Conservation (phyloP, 2,329 filamentous ascomycete species). For the Claviceps fusiformis region DNA sequence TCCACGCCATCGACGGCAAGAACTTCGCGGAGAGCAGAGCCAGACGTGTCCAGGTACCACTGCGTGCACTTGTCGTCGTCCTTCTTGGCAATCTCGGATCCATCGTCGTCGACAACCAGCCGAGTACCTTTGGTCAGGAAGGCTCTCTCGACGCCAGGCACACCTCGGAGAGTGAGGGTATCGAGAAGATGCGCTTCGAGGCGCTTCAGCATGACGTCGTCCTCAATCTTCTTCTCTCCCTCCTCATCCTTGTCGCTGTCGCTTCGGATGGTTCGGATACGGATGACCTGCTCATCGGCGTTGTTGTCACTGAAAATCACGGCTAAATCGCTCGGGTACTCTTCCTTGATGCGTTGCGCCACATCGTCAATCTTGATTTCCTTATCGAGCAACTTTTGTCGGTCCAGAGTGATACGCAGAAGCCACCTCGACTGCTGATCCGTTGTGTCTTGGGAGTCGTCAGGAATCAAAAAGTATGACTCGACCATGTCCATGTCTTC, state of each 20-base stretch:
- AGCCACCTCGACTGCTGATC: slow-evolving; percentile 88
- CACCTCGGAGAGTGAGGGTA: slow-evolving; percentile 79
- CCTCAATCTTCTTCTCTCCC: slow-evolving; percentile 48
- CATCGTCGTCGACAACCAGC: slow-evolving; percentile 54
- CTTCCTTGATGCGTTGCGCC: slow-evolving; percentile 74
- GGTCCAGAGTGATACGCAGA: slow-evolving; percentile 81
- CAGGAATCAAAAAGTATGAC: slow-evolving; percentile 89
- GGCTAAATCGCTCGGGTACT: slow-evolving; percentile 72
- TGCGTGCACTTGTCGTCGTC: slow-evolving; percentile 66
- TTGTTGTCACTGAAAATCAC: slow-evolving; percentile 98
- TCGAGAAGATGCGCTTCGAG: slow-evolving; percentile 86
- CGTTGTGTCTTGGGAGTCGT: slow-evolving; percentile 48
- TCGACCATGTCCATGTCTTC: slow-evolving; percentile 90
- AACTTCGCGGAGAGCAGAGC: slow-evolving; percentile 74
- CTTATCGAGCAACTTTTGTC: slow-evolving; percentile 92
- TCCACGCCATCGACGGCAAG: slow-evolving; percentile 82
- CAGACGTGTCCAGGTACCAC: slow-evolving; percentile 92
- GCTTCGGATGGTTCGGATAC: slow-evolving; percentile 65
- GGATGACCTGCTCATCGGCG: slow-evolving; percentile 86
- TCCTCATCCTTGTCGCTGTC: slow-evolving; percentile 63
- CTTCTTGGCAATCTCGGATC: slow-evolving; percentile 61
- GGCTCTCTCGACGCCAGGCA: slow-evolving; percentile 74
- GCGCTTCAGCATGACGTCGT: slow-evolving; percentile 86
- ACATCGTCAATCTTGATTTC: slow-evolving; percentile 85
- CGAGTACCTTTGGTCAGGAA: slow-evolving; percentile 77